Evolutionary conservation across 352 stramenopile species (phyloP).

Genomic region (Phytopythium delawarense): DNA sequence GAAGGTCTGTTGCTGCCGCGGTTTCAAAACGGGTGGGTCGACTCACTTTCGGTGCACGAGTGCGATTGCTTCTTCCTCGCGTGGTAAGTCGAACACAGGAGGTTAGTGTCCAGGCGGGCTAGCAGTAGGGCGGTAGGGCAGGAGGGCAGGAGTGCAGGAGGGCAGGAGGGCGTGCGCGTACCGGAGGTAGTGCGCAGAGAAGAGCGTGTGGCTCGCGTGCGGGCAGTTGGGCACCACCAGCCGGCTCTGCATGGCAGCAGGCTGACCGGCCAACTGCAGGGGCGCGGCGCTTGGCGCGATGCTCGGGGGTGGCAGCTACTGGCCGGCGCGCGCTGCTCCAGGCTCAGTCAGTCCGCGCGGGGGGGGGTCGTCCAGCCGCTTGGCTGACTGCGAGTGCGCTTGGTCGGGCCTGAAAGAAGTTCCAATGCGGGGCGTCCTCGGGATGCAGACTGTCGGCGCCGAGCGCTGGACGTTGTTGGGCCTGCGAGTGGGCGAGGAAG

Average conservation of each 20-base stretch:
- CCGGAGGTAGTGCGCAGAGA: conserved; percentile 10
- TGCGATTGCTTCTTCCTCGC: conserved; percentile 27
- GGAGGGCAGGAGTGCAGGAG: neutral
- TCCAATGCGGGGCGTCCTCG: neutral
- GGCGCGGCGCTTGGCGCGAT: no score
- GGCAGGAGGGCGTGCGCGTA: neutral
- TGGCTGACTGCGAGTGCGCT: no score
- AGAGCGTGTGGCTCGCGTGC: conserved; percentile 14
- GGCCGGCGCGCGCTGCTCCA: no score
- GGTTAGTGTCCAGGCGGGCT: neutral
- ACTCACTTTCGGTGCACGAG: conserved; percentile 39
- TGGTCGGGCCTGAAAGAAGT: neutral
- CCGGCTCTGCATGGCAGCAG: conserved; percentile 11
- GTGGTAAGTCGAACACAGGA: neutral
- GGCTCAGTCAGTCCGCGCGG: no score
- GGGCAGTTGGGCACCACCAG: conserved; percentile 26
- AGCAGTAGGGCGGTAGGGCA: neutral
- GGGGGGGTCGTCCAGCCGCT: no score
- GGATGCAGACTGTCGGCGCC: no score
- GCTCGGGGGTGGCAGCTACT: no score
- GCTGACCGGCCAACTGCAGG: neutral
- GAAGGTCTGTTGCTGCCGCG: no score
- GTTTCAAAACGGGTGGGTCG: neutral
- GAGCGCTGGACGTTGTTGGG: no score
- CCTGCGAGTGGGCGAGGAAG: no score